Conservation (phyloP, 257 asterid genomes). For the Misopates orontium region DNA sequence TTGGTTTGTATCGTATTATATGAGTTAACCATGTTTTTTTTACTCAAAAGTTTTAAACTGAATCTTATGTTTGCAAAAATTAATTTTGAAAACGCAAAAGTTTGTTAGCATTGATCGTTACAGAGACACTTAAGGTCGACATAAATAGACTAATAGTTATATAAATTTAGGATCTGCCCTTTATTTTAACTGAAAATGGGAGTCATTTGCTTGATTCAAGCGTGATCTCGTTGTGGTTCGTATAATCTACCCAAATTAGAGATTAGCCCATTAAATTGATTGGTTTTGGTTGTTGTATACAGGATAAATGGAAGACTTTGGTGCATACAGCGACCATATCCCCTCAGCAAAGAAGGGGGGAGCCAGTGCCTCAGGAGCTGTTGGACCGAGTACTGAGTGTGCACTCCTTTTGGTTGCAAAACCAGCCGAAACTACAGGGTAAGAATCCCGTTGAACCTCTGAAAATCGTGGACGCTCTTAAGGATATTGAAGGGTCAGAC, state of each 20-base stretch:
- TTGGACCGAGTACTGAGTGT: constrained; percentile 59
- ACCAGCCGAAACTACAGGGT: constrained; percentile 55
- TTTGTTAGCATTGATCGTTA: constrained; percentile 24
- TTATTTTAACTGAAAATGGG: not conserved
- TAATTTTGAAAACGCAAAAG: constrained; percentile 27
- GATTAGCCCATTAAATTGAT: constrained; percentile 1
- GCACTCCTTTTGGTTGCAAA: constrained; percentile 61
- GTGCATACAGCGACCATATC: constrained; percentile 83
- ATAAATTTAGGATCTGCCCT: constrained; percentile 9
- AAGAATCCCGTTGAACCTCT: constrained; percentile 41
- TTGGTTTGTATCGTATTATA: constrained; percentile 16
- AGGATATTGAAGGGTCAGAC: constrained; percentile 26
- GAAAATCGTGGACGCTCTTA: constrained; percentile 23
- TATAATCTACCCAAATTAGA: too few relatives aligned
- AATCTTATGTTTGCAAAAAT: constrained; percentile 33
- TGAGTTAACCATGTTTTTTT: constrained; percentile 34
- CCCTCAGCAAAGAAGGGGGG: constrained; percentile 80
- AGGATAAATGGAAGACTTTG: constrained; percentile 83
- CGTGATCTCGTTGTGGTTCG: too few relatives aligned
- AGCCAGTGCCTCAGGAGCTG: constrained; percentile 77
- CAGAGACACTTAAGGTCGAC: constrained; percentile 17
- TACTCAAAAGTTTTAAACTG: constrained; percentile 23
- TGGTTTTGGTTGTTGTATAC: constrained; percentile 19
- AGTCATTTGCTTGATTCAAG: too few relatives aligned
- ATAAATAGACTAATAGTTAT: not conserved